phyloP scores from a whole-genome alignment of 108 stramenopile genomes.

The Stephanodiscus minutulus region DNA sequence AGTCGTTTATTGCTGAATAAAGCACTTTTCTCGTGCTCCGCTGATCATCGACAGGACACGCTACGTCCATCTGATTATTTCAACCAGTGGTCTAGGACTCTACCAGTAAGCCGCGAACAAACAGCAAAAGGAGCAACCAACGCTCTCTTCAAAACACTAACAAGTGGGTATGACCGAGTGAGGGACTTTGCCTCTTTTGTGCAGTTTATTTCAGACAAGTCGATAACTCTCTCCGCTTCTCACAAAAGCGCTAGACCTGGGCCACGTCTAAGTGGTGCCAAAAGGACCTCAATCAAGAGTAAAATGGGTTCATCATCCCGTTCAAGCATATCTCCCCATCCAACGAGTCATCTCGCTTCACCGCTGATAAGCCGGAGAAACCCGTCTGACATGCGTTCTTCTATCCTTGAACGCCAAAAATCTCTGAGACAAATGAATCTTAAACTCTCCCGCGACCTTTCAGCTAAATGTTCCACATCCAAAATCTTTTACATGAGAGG shows the following conservation, averaged over 20 bases:
- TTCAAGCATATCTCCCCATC: constrained; percentile 26
- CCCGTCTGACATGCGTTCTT: constrained; percentile 4
- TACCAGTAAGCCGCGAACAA: constrained; percentile 13
- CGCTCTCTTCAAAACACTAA: constrained; percentile 45
- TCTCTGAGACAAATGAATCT: constrained; percentile 12
- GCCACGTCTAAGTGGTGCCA: not conserved
- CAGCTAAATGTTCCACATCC: not conserved
- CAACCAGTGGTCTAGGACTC: constrained; percentile 22
- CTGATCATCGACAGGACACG: constrained; percentile 15
- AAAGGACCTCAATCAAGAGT: constrained; percentile 1
- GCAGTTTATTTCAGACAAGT: constrained; percentile 27
- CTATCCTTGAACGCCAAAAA: constrained; percentile 27
- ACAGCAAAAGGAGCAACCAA: constrained; percentile 29
- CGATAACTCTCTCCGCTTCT: constrained; percentile 18
- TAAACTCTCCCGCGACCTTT: constrained; percentile 9
- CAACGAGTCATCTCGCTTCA: constrained; percentile 30
- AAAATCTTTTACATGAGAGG: constrained; percentile 33
- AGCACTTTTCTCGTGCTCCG: constrained; percentile 37
- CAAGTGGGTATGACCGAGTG: constrained; percentile 38
- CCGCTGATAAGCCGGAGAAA: constrained; percentile 27
- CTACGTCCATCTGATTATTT: constrained; percentile 45
- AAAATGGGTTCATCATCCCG: constrained; percentile 8
- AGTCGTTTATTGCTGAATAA: constrained; percentile 35
- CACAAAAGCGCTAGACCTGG: not conserved
- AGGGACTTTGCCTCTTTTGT: constrained; percentile 30